Evolutionary conservation across 208 protist genomes (phyloP), one percentile per base, ranked within the genome.

Genomic region (Kentomonas sorsogonicus): DNA sequence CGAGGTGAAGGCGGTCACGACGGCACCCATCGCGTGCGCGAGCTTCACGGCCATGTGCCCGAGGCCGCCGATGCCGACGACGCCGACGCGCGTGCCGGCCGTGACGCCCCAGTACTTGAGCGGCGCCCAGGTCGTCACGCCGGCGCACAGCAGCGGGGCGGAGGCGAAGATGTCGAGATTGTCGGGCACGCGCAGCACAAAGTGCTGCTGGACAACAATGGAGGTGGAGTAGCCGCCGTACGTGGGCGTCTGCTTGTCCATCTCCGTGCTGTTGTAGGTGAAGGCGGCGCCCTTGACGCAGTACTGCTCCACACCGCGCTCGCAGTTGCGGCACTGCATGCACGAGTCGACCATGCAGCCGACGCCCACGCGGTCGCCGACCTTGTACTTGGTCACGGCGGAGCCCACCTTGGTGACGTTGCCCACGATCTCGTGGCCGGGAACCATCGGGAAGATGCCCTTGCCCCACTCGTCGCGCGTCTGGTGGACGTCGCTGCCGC

Each of bases 31-130:
- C 31, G 83, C 86, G 52, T 70, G 70, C 41, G 72, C 81, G 31
- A 93, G 76, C 74, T 97, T 89, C 52, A 97, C 74, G 3, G 79
- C 90, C 68, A 96, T 83, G 80, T 96, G 89, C 41, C 91, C 91
- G 7, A 96, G 77, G 3, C 91, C 91, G 52, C 91, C 91, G n/a
- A 96, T 62, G 34, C 91, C 91, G 15, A 89, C 74, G 33, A 96
- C 76, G 27, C 80, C 84, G 4, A 96, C 80, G 29, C 69, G 68
- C 20, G 54, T 66, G 54, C 86, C 87, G 30, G 60, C 31, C 48
- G 71, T 83, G 52, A 88, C 72, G 36, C 74, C 68, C 66, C 71
- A 88, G 70, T 89, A 69, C 39, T 64, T 69, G 45, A 96, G 67
- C 40, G 86, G 82, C 11, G 83, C 89, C 66, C 77, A 96, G 9